Percentiles rank a stretch among this genome's conserved stretches.
These are phyloP conservation scores for Pseudopediastrum boryanum DNA, from an alignment of 139 green algal species.

Conservation along the genomic window DNA sequence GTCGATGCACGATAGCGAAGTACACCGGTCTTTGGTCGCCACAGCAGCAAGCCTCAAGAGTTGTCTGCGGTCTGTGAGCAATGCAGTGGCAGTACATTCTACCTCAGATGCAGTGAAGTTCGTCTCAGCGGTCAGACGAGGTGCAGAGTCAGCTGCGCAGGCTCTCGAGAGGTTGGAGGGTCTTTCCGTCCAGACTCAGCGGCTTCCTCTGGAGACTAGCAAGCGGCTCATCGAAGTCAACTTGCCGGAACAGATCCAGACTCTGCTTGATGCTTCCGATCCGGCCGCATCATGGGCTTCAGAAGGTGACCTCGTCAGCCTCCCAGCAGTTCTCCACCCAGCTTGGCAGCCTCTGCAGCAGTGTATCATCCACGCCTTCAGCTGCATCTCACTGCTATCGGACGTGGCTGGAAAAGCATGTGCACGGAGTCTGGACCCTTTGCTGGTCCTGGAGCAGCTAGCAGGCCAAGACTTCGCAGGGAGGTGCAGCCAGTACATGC, in stretches of 20 bases:
- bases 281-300: slow-evolving; percentile 10
- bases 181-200: slow-evolving; percentile 4
- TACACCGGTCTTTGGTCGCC: slow-evolving; percentile 19
- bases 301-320: neutral
- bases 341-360: slow-evolving; percentile 7
- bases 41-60: slow-evolving; percentile 25
- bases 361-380: neutral
- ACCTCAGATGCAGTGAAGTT: neutral
- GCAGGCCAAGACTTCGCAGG: slow-evolving; percentile 3
- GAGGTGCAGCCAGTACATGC: neutral
- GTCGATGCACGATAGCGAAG: slow-evolving; percentile 21
- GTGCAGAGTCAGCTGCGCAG: neutral
- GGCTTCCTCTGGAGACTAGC: slow-evolving; percentile 31
- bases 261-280: slow-evolving; percentile 17
- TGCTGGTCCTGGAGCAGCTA: slow-evolving; percentile 36
- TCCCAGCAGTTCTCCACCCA: slow-evolving; percentile 16
- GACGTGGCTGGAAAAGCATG: slow-evolving; percentile 12
- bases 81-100: neutral
- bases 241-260: slow-evolving; percentile 1
- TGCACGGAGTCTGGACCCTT: slow-evolving; percentile 22
- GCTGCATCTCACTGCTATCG: slow-evolving; percentile 4
- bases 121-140: too few relatives aligned
- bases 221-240: slow-evolving; percentile 23
- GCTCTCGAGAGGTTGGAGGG: neutral
- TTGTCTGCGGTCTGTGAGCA: neutral